phyloP scores from a whole-genome alignment of 208 protist species.

The Acanthamoeba triangularis region DNA sequence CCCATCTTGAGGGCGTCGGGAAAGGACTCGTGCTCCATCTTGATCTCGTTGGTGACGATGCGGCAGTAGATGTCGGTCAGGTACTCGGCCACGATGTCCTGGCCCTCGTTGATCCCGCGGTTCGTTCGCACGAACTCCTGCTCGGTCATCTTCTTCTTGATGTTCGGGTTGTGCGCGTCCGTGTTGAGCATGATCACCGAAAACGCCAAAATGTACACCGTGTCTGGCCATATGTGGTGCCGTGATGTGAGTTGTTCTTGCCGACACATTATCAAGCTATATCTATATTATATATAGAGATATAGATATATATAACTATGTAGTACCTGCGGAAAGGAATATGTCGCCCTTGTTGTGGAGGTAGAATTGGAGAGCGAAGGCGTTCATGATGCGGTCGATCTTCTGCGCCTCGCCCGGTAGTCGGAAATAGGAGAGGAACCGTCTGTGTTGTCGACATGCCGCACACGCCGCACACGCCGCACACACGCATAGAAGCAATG shows the following conservation, averaged over 20 bases:
- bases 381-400: conserved; percentile 97
- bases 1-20: conserved; percentile 37
- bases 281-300: too few relatives aligned
- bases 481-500: not conserved
- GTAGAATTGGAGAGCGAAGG: conserved; percentile 95
- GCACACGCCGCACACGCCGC: not conserved
- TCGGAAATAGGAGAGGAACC: conserved; percentile 93
- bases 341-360: conserved; percentile 87
- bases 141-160: conserved; percentile 96
- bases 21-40: conserved; percentile 90
- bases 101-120: conserved; percentile 96
- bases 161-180: conserved; percentile 96
- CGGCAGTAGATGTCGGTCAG: conserved; percentile 95
- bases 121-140: conserved; percentile 97
- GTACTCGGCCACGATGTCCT: conserved; percentile 94
- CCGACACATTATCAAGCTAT: too few relatives aligned
- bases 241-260: too few relatives aligned
- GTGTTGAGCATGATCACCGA: conserved; percentile 99
- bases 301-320: too few relatives aligned
- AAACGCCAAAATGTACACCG: conserved; percentile 97
- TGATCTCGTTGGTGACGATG: conserved; percentile 95
- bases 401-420: conserved; percentile 96
- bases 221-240: conserved; percentile 85
- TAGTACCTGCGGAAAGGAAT: conserved; percentile 83
- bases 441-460: not conserved